Evolutionary conservation across 768 basidiomycete species (phyloP), one percentile per base, ranked within the genome.

Genomic region (Russula ochroleuca): DNA sequence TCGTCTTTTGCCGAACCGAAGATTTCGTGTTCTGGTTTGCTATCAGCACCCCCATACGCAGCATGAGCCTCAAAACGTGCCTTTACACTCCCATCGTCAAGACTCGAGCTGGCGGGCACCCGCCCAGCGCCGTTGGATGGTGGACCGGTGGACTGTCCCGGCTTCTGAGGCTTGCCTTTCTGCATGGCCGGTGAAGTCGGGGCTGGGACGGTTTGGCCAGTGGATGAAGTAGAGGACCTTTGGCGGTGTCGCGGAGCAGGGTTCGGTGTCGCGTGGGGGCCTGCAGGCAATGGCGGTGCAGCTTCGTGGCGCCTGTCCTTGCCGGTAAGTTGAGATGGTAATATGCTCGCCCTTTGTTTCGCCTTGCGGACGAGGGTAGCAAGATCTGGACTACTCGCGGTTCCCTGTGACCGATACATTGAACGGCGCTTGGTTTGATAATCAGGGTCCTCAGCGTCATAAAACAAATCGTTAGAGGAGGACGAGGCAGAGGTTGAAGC

Each of bases 341-440:
- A 70, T 45, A 78, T 75, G 0, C 78, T 81, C 21, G 84, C 84
- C 55, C 81, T 78, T 70, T 88, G 88, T 75, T 87, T 92, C 17
- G 90, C 88, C 75, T 94, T 94, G 65, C 87, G 81, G 58, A 94
- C 74, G 58, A 97, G 80, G 11, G 92, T 94, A 5, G 92, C 92
- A 23, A 97, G 80, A 75, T 98, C 94, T 31, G 94, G 95, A 71
- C 89, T 93, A 69, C 90, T 92, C 38, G 93, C 89, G 9, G 92
- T 95, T 48, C 93, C 94, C 13, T 90, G 81, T 21, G 90, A 88
- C 62, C 94, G 81, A 73, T 94, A 94, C 78, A 97, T 84, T 66
- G 89, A 91, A 55, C 92, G 83, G 50, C 92, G 83, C 73, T 90
- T 90, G 9, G 83, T 84, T 70, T 87, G 85, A 70, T 83, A 80